Base-by-base conservation (phyloP, 1,139 yeast genomes). In the Kodamaea suecica region DNA sequence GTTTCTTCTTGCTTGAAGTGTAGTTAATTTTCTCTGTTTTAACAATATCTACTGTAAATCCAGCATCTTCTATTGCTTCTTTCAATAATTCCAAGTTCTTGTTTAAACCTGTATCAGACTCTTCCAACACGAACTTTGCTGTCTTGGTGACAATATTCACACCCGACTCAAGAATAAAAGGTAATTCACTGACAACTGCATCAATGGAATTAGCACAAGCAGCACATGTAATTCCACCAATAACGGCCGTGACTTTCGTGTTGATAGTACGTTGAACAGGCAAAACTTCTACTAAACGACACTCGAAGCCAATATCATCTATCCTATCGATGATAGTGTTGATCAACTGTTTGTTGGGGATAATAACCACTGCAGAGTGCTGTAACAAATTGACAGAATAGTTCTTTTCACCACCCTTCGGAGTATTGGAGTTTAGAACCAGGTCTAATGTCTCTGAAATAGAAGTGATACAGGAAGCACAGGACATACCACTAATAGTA, bases 161-260 rank as follows among this genome's bases (percentile, higher is more conserved):
- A 8, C 75, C 75, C 24, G 68, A 63, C 19, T 75, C 78, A 11
- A 69, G 56, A 2, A 83, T 71, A 52, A 74, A 79, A 0, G 78
- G 74, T 25, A 80, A 56, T 5, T 66, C 72, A 4, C 63, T 50
- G 2, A 77, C 73, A 1, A 79, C 75, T 13, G 66, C 57, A 7
- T 62, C 57, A 21, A 84, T 76, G 0, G 87, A 63, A 32, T 67
- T 67, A 1, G 78, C 77, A 54, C 94, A 84, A 0, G 87, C 77
- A 4, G 84, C 78, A 59, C 92, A 84, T 0, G 88, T 78, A 57
- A 84, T 82, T 4, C 92, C 92, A 3, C 82, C 84, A 33, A 84
- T 75, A 0, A 77, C 59, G 2, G 86, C 87, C 6, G 68, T 63
- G 5, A 81, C 72, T 47, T 70, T 73, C 42, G 67, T 71, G 40